Conservation (phyloP, 306 rosid genomes). For the Vigna reflexopilosa region DNA sequence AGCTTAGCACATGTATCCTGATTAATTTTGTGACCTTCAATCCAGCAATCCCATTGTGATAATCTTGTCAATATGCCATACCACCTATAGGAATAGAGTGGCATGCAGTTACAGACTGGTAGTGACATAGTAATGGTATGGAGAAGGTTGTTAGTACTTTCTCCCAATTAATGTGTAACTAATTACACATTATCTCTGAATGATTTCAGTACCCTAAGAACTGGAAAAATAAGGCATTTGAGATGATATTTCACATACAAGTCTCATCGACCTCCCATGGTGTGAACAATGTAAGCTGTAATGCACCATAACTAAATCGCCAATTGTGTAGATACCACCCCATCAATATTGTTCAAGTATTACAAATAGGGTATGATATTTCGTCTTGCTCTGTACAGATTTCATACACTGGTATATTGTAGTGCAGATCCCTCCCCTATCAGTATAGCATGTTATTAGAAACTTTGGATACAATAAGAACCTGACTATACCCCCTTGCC, state of each 20-base stretch:
- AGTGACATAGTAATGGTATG: constrained; percentile 3
- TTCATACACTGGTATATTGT: neutral
- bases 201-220: constrained; percentile 3
- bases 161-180: constrained; percentile 11
- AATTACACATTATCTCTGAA: neutral
- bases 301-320: neutral
- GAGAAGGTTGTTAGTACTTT: constrained; percentile 33
- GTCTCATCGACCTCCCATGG: neutral
- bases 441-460: neutral
- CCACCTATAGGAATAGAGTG: constrained; percentile 18
- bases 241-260: neutral
- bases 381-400: neutral
- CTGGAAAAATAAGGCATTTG: constrained; percentile 4
- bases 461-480: constrained; percentile 21
- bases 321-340: neutral
- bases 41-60: constrained; percentile 28
- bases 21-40: neutral
- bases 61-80: constrained; percentile 28
- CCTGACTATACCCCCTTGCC: constrained; percentile 15
- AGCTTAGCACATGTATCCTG: neutral
- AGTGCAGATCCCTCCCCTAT: constrained; percentile 4
- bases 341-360: neutral
- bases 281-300: neutral
- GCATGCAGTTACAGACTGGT: neutral
- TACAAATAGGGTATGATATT: neutral